phyloP scores from a whole-genome alignment of 2,329 filamentous ascomycete species.

The Hymenotorrendiella dingleyae region DNA sequence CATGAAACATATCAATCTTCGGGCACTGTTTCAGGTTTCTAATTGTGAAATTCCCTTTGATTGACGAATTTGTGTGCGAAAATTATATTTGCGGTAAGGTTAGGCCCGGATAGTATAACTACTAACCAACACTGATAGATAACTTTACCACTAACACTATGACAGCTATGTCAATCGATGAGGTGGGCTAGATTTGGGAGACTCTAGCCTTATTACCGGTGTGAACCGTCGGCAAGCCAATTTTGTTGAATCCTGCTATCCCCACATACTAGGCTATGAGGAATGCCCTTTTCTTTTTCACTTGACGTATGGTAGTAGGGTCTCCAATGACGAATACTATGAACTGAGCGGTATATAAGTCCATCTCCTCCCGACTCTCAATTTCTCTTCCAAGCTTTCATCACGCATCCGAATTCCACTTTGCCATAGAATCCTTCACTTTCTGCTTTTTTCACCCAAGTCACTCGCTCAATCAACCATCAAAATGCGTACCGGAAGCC shows the following conservation, averaged over 20 bases:
- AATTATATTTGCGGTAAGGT: not conserved
- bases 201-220: too few relatives aligned
- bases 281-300: not conserved
- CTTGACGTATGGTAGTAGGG: not conserved
- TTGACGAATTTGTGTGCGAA: not conserved
- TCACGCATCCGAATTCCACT: not conserved
- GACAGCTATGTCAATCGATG: not conserved
- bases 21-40: not conserved
- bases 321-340: not conserved
- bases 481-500: not conserved
- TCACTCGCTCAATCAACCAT: not conserved
- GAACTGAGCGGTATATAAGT: not conserved
- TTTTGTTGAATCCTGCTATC: too few relatives aligned
- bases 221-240: too few relatives aligned
- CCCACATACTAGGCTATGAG: too few relatives aligned
- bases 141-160: not conserved
- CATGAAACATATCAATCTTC: constrained; percentile 9
- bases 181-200: not conserved
- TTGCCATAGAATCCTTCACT: not conserved
- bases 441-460: not conserved
- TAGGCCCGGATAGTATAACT: not conserved
- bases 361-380: not conserved
- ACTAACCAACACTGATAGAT: not conserved
- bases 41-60: not conserved
- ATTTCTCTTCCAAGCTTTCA: not conserved